phyloP scores from a whole-genome alignment of 345 rosid species.

The Durio zibethinus region DNA sequence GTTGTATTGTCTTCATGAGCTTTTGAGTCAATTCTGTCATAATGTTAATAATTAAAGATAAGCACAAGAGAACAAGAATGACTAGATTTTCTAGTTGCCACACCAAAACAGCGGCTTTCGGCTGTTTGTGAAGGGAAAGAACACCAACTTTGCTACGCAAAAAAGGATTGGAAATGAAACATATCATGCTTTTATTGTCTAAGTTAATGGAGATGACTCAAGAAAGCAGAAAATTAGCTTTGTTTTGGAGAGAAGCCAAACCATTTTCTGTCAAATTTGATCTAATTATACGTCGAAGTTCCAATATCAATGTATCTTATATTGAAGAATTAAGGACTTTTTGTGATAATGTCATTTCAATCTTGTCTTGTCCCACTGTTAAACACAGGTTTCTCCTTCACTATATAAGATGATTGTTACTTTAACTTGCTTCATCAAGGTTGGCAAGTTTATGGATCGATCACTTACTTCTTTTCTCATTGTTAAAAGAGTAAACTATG shows the following conservation, averaged over 20 bases:
- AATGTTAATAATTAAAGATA: not conserved
- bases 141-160: slow-evolving; percentile 2
- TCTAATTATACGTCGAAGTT: slow-evolving; percentile 28
- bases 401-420: not conserved
- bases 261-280: slow-evolving; percentile 7
- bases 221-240: slow-evolving; percentile 13
- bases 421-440: not conserved
- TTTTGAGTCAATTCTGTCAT: slow-evolving; percentile 8
- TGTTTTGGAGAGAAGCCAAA: slow-evolving; percentile 5
- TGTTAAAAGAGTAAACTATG: not conserved
- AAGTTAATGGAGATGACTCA: slow-evolving; percentile 28
- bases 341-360: slow-evolving; percentile 6
- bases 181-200: not conserved
- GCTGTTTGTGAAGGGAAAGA: not conserved
- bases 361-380: not conserved
- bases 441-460: not conserved
- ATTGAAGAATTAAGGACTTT: not conserved
- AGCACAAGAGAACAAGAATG: slow-evolving; percentile 12
- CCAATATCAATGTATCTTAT: slow-evolving; percentile 8
- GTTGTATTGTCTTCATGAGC: not conserved
- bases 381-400: not conserved
- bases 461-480: not conserved
- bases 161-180: not conserved
- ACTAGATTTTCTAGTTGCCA: slow-evolving; percentile 10
- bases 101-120: not conserved